Evolutionary conservation across 1,284 basidiomycete species (phyloP), one percentile per base, ranked within the genome.

Genomic region (Rhodotorula sp.): DNA sequence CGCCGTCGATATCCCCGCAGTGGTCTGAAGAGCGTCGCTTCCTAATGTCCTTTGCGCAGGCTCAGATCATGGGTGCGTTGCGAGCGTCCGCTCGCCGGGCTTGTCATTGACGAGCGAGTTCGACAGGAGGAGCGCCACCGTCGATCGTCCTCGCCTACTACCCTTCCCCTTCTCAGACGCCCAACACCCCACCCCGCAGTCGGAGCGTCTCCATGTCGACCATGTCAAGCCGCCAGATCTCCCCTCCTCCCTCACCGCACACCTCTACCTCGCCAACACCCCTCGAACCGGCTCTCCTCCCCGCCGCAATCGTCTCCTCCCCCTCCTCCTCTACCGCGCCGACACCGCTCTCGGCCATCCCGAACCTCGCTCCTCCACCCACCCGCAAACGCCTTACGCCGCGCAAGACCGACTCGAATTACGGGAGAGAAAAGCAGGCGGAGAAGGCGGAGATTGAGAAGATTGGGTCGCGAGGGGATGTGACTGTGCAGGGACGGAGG

Each of bases 61-160:
- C 65, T 11, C 68, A 76, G n/a, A 74, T 76, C 55, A 72, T 77
- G 72, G 70, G 76, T 76, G 17, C 29, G 73, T 49, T 4, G 17
- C 9, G 27, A 4, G 11, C 20, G 0, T 24, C n/a, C 19, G 10
- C 51, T n/a, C 47, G 13, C 7, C 9, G 4, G n/a, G 5, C 20
- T 10, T 9, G 9, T 30, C 3, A 1, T 27, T 53, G 44, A 75
- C 74, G 4, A 44, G 34, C n/a, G 49, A 4, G 1, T 2, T 22
- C 8, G 22, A 44, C 67, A 70, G 76, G 75, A 52, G 77, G 76
- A 19, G 77, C 61, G 74, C 78, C 64, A 56, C 76, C 62, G 58
- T 78, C 69, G 64, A 79, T 81, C 67, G 75, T 80, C 15, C 76
- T 81, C 29, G 79, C 78, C 29, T 81, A 80, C 68, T 81, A 79